Conservation (phyloP, 805 yeast genomes). For the Wickerhamomyces rabaulensis region DNA sequence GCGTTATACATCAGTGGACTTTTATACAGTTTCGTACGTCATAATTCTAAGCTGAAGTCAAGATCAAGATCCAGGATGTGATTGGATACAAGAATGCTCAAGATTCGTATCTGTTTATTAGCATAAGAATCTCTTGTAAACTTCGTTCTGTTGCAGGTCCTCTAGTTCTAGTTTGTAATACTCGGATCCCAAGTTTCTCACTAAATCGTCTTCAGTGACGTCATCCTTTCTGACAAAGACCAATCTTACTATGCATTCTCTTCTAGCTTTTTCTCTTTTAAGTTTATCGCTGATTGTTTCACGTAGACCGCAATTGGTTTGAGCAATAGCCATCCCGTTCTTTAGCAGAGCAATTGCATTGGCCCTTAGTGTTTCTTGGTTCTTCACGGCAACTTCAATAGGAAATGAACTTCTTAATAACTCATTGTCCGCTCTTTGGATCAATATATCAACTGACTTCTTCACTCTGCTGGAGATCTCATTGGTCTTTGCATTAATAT, state of each 20-base stretch:
- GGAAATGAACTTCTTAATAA: constrained; percentile 9
- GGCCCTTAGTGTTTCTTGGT: constrained; percentile 8
- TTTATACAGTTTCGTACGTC: no score
- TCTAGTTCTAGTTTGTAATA: constrained; percentile 13
- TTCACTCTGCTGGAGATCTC: constrained; percentile 15
- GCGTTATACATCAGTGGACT: no score
- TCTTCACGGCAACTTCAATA: constrained; percentile 9
- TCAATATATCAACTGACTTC: constrained; percentile 19
- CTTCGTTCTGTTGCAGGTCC: constrained; percentile 10
- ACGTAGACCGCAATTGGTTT: constrained; percentile 22
- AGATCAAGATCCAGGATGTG: no score
- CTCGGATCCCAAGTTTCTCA: constrained; percentile 16
- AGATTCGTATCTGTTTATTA: no score
- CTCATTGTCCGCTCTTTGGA: constrained; percentile 23
- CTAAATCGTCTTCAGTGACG: constrained; percentile 13
- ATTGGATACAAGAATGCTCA: no score
- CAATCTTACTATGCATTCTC: constrained; percentile 20
- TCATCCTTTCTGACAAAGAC: constrained; percentile 15
- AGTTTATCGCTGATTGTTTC: constrained; percentile 17
- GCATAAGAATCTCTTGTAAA: constrained; percentile 4
- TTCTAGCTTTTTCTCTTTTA: constrained; percentile 15
- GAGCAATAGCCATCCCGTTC: constrained; percentile 16
- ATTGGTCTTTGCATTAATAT: constrained; percentile 8
- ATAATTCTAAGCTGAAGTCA: no score
- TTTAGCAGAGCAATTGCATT: constrained; percentile 20